Evolutionary conservation across 257 asterid genomes (phyloP), one percentile per base, ranked within the genome.

Genomic region (Oldenlandia corymbosa): DNA sequence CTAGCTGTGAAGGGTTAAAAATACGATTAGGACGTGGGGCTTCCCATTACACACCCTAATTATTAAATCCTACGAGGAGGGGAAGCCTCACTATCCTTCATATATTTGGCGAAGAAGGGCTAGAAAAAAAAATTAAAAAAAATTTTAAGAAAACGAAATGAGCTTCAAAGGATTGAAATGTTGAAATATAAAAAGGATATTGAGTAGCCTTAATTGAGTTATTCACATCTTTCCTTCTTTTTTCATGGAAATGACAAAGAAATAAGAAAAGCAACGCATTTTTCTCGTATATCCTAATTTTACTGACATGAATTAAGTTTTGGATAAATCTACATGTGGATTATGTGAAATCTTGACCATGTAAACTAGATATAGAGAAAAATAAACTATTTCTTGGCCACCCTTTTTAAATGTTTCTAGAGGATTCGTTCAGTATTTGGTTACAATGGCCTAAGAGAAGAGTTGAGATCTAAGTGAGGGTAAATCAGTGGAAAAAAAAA

Each of bases 251-350:
- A n/a, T 18, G 54, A 48, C 55, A 58, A 64, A 60, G 32, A 73
- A 58, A 71, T 51, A 62, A 66, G 73, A 20, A 49, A 79, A 52
- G 71, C 74, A 79, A 75, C 85, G 84, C 67, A 78, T 20, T 69
- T 80, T 46, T 37, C 81, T 37, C 81, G 88, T 59, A 21, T 34
- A 9, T 34, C 9, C 9, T 34, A 9, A 3, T 34, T 5, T 56
- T 32, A 24, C 2, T 30, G 62, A 13, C n/a, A n/a, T 58, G 46
- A 58, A 58, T n/a, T 58, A 20, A 36, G 62, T 32, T 42, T 34
- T 11, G 0, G 28, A 23, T n/a, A n/a, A n/a, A n/a, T n/a, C n/a
- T n/a, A n/a, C n/a, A n/a, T n/a, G n/a, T n/a, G n/a, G n/a, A n/a
- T n/a, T n/a, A n/a, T n/a, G n/a, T n/a, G n/a, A n/a, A n/a, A n/a